Percentiles rank a stretch among this genome's conserved stretches.
Evolutionary conservation across 805 yeast genomes (phyloP).

Genomic region (Wickerhamiella hasegawae): DNA sequence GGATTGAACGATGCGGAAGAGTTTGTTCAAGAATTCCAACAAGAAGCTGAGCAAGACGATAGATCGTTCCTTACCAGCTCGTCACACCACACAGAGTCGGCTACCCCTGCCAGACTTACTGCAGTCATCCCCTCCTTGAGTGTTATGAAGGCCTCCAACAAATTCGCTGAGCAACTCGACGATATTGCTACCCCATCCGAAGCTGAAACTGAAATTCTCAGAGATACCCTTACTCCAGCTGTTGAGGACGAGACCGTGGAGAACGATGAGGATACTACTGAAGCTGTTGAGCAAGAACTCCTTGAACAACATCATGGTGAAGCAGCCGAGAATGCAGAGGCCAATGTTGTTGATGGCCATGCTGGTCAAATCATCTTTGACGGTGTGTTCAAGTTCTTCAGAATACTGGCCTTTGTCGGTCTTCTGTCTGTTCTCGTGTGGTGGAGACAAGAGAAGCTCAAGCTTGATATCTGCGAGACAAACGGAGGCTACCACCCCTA

Average conservation of each 20-base stretch:
- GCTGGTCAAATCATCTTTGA: background rate
- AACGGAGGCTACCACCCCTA: background rate
- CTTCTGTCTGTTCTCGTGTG: conserved; percentile 7
- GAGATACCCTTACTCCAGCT: too few species aligned
- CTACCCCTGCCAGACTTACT: too few species aligned
- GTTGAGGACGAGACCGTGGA: too few species aligned
- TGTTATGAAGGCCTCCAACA: conserved; percentile 8
- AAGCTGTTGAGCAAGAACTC: background rate
- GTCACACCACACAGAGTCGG: too few species aligned
- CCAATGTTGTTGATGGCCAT: background rate
- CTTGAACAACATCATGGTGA: background rate
- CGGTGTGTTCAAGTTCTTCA: too few species aligned
- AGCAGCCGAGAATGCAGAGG: background rate
- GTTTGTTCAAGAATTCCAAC: background rate
- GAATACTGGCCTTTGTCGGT: too few species aligned
- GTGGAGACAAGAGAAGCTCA: too few species aligned
- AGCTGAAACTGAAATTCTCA: background rate
- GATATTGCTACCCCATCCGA: background rate
- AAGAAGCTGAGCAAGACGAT: conserved; percentile 8
- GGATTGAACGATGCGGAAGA: background rate
- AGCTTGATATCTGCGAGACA: too few species aligned
- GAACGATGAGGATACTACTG: background rate
- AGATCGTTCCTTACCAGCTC: too few species aligned
- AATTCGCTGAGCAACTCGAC: conserved; percentile 11
- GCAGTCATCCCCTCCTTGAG: too few species aligned